Conservation (phyloP, 2,329 filamentous ascomycete genomes). For the Pseudogymnoascus sp. region DNA sequence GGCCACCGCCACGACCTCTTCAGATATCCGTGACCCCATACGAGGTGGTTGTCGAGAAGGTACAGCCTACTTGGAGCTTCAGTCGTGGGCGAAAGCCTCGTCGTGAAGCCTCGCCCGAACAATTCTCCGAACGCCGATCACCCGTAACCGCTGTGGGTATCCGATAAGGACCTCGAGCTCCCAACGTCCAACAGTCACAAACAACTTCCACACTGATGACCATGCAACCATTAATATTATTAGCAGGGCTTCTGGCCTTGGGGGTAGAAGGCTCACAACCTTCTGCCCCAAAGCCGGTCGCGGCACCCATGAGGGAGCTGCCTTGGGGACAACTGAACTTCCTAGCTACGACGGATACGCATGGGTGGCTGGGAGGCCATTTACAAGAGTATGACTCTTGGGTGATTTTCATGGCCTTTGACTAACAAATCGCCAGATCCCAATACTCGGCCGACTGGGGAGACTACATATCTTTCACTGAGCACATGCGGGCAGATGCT, state of each 20-base stretch:
- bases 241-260: neutral
- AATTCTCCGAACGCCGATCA: slow-evolving; percentile 1
- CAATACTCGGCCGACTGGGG: slow-evolving; percentile 97
- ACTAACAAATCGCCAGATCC: slow-evolving; percentile 41
- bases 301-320: slow-evolving; percentile 73
- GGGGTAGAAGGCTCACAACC: slow-evolving; percentile 50
- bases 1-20: neutral
- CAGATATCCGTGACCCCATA: neutral
- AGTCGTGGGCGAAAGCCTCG: neutral
- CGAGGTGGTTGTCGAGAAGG: neutral
- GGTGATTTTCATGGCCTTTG: neutral
- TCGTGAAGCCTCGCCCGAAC: neutral
- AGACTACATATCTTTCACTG: slow-evolving; percentile 89
- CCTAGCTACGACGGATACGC: slow-evolving; percentile 91
- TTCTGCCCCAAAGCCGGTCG: slow-evolving; percentile 65
- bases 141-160: neutral
- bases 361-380: slow-evolving; percentile 93
- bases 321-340: slow-evolving; percentile 92
- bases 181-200: neutral
- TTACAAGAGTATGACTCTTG: slow-evolving; percentile 62
- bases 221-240: neutral
- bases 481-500: slow-evolving; percentile 70
- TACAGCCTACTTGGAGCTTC: neutral
- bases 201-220: neutral
- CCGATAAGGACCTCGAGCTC: neutral